Conservation (phyloP, 1,284 basidiomycete species). For the Stygiomarasmius scandens region DNA sequence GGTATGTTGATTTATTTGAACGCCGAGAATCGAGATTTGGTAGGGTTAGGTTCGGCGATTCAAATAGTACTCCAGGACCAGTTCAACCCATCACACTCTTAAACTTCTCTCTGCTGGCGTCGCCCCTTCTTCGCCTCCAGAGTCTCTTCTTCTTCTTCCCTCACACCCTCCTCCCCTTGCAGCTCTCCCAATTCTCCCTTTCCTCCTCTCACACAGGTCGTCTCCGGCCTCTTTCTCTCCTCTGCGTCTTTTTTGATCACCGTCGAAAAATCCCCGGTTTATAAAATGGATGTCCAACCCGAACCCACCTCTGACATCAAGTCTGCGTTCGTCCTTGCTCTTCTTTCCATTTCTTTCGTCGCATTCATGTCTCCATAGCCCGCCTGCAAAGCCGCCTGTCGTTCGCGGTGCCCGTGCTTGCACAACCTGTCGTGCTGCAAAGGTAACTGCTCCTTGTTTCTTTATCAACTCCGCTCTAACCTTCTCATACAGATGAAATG, state of each 20-base stretch:
- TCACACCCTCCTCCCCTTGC: slow-evolving; percentile 14
- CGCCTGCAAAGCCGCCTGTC: slow-evolving; percentile 29
- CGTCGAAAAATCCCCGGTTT: slow-evolving; percentile 24
- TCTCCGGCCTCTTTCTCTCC: slow-evolving; percentile 20
- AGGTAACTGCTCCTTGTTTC: slow-evolving; percentile 46
- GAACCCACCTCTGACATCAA: slow-evolving; percentile 37
- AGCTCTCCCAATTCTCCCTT: slow-evolving; percentile 14
- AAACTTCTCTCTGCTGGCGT: slow-evolving; percentile 12
- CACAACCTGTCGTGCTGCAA: slow-evolving; percentile 74
- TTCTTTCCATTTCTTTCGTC: slow-evolving; percentile 15
- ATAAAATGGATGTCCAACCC: slow-evolving; percentile 25
- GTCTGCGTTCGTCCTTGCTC: slow-evolving; percentile 17
- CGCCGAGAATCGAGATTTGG: too few species aligned
- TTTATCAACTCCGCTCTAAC: slow-evolving; percentile 19
- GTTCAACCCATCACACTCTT: slow-evolving; percentile 11
- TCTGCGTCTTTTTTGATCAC: slow-evolving; percentile 38
- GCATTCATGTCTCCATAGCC: slow-evolving; percentile 10
- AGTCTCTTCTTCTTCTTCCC: slow-evolving; percentile 16
- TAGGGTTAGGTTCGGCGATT: too few species aligned
- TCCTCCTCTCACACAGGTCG: slow-evolving; percentile 19
- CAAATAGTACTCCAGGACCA: not conserved
- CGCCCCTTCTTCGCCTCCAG: slow-evolving; percentile 16
- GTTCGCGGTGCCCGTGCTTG: slow-evolving; percentile 21
- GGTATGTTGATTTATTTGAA: too few species aligned
- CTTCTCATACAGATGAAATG: slow-evolving; percentile 73